Conservation (phyloP, 495 filamentous ascomycete species). For the Clohesyomyces aquaticus region DNA sequence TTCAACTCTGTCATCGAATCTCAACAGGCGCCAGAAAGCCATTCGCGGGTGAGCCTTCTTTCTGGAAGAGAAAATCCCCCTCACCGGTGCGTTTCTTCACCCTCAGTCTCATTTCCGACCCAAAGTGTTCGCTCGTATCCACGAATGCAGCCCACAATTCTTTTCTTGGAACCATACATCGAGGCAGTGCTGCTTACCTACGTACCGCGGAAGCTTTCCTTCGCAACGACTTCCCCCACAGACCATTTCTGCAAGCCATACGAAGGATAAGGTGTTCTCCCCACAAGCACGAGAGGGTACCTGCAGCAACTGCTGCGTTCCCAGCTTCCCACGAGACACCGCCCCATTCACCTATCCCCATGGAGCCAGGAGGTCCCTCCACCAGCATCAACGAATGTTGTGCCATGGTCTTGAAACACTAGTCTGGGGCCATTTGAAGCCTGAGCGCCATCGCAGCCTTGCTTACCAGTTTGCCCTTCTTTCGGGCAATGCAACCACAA, state of each 20-base stretch:
- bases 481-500: neutral
- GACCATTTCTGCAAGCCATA: neutral
- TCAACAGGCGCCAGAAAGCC: no score
- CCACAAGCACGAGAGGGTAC: conserved; percentile 19
- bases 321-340: conserved; percentile 15
- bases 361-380: conserved; percentile 2
- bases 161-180: conserved; percentile 12
- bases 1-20: no score
- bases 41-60: neutral
- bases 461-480: neutral
- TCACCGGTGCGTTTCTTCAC: no score
- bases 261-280: conserved; percentile 16
- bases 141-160: conserved; percentile 4
- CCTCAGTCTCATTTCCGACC: conserved; percentile 18
- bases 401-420: conserved; percentile 21
- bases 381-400: conserved; percentile 2
- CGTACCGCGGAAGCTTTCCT: conserved; percentile 1
- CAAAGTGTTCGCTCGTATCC: conserved; percentile 7
- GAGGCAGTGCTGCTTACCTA: conserved; percentile 22
- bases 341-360: conserved; percentile 9
- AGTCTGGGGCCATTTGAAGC: neutral
- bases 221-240: neutral
- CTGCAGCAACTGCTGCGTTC: conserved; percentile 15
- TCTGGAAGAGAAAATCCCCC: neutral
- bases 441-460: conserved; percentile 3